Conservation (phyloP, 106 monocot genomes). For the Phalaenopsis aphrodite region DNA sequence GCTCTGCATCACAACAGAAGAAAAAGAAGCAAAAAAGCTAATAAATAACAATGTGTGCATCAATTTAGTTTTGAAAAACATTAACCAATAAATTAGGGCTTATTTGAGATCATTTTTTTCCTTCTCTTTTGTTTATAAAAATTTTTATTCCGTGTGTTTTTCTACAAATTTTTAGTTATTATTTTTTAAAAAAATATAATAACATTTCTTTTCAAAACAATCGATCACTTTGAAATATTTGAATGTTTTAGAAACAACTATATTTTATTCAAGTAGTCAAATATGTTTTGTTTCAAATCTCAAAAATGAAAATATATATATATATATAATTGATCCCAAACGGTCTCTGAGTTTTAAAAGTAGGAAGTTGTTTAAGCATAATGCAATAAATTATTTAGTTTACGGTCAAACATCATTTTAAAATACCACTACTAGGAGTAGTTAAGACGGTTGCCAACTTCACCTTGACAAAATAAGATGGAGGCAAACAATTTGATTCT, state of each 20-base stretch:
- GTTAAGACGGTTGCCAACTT: conserved; percentile 21
- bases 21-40: background rate
- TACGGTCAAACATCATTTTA: conserved; percentile 49
- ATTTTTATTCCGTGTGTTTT: no score
- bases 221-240: no score
- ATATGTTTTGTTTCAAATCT: no score
- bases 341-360: background rate
- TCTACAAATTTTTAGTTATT: no score
- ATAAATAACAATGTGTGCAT: conserved; percentile 1
- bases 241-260: no score
- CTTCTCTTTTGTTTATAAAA: no score
- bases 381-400: conserved; percentile 47
- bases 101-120: no score
- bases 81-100: background rate
- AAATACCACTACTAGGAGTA: conserved; percentile 46
- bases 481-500: conserved; percentile 56
- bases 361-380: conserved; percentile 13
- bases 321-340: no score
- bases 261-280: no score
- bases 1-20: conserved; percentile 29
- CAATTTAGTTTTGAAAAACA: background rate
- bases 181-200: no score
- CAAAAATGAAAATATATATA: no score
- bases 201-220: no score
- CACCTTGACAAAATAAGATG: conserved; percentile 11